phyloP scores from a whole-genome alignment of 2,329 filamentous ascomycete species.

The Drechslerella dactyloides region DNA sequence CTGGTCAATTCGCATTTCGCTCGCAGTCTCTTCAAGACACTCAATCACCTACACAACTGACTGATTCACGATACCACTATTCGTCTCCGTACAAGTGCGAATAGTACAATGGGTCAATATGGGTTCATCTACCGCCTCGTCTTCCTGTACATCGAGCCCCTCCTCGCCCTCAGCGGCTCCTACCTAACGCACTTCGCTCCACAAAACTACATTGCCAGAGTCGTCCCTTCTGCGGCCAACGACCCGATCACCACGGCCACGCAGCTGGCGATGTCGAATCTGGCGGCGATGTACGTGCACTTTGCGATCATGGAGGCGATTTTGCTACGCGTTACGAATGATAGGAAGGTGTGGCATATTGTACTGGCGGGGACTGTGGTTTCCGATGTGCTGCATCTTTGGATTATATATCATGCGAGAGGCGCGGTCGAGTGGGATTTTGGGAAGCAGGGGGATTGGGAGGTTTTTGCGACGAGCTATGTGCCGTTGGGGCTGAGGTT shows the following conservation, averaged over 20 bases:
- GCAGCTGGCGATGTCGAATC: conserved; percentile 30
- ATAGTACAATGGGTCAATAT: conserved; percentile 32
- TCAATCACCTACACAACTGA: too few relatives aligned
- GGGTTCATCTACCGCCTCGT: conserved; percentile 32
- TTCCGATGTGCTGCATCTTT: conserved; percentile 35
- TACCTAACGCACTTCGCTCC: conserved; percentile 39
- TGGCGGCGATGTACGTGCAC: conserved; percentile 36
- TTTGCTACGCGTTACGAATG: conserved; percentile 27
- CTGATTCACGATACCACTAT: too few relatives aligned
- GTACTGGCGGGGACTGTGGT: conserved; percentile 23
- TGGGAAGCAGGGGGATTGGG: conserved; percentile 24
- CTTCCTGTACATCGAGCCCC: conserved; percentile 35
- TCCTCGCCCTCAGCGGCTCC: conserved; percentile 28
- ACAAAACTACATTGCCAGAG: conserved; percentile 26
- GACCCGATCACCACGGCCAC: conserved; percentile 33
- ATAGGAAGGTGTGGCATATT: conserved; percentile 26
- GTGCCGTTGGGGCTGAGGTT: conserved; percentile 20
- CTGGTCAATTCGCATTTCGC: too few relatives aligned
- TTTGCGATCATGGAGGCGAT: conserved; percentile 40
- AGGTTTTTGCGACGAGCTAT: conserved; percentile 32
- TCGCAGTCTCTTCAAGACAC: too few relatives aligned
- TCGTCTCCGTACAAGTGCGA: too few relatives aligned
- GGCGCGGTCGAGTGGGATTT: conserved; percentile 26
- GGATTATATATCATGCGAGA: conserved; percentile 20
- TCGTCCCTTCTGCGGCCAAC: conserved; percentile 14